Base-by-base conservation (phyloP, 192 early-diverging fungal genomes). In the Backusella circina region DNA sequence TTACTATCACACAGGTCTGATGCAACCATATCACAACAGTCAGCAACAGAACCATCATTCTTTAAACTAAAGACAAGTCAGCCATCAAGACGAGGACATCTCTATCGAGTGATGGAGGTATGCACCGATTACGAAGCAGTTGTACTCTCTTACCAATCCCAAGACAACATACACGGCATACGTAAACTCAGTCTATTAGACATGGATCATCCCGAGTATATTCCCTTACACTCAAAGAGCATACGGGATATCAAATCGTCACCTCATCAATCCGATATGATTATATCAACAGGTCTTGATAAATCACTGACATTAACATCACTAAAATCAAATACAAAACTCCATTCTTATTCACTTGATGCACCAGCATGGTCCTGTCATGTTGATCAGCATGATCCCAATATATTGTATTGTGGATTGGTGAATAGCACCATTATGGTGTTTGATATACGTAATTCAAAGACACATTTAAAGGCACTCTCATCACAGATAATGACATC, bases 391-490 rank as follows among this genome's bases (percentile, higher is more conserved):
- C 9, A 32, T 3, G 47, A 78, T n/a, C 30, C 66, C 8, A 78
- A 78, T 65, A 61, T 36, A 3, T 18, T 78, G 4, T 78, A 78
- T n/a, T 78, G 77, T 70, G 77, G 77, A 23, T 26, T 78, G n/a
- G 31, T 32, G 0, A 73, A 78, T 31, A 67, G 73, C 31, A 47
- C 77, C 4, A 37, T 73, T 3, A 35, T 78, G 44, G 51, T 78
- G 0, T 78, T 73, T 64, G 77, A 78, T 16, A 67, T 73, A 0
- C 71, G 77, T 4, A 78, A 78, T 32, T 73, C 77, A 26, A 71
- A 71, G 44, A 21, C 33, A 4, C 32, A 75, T 51, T 26, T 75
- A 2, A 32, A 75, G 16, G 33, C 66, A 13, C 39, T 75, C 1
- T 47, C 47, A 35, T 21, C 67, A 3, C 32, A 35, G 9, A 23